phyloP scores from a whole-genome alignment of 2,329 filamentous ascomycete genomes.

The Hortaea werneckii region DNA sequence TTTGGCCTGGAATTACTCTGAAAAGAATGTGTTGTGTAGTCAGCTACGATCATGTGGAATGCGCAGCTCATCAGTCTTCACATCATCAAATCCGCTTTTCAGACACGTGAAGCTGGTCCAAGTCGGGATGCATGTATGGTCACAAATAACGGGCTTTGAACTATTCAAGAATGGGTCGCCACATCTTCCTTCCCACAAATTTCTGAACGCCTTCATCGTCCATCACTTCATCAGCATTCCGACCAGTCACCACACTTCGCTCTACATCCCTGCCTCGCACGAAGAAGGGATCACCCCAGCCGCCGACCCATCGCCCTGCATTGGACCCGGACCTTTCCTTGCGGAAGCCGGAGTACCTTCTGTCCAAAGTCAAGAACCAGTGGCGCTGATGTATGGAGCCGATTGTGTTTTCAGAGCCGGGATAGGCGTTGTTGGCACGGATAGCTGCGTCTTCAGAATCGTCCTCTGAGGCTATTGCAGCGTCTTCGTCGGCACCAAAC shows the following conservation, averaged over 20 bases:
- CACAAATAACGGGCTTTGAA: neutral
- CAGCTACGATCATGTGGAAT: no score
- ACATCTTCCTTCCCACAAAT: slow-evolving; percentile 50
- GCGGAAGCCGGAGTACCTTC: slow-evolving; percentile 47
- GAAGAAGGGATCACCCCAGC: slow-evolving; percentile 47
- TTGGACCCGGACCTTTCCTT: slow-evolving; percentile 23
- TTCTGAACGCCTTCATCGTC: slow-evolving; percentile 49
- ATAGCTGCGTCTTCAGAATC: slow-evolving; percentile 25
- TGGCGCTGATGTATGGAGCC: slow-evolving; percentile 56
- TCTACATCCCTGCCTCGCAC: slow-evolving; percentile 52
- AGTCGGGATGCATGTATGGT: no score
- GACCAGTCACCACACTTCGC: slow-evolving; percentile 56
- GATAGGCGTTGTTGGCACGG: slow-evolving; percentile 53
- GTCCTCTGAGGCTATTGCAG: slow-evolving; percentile 17
- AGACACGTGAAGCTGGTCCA: no score
- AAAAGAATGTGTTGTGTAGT: no score
- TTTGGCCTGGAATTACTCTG: no score
- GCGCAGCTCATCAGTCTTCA: no score
- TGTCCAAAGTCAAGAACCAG: slow-evolving; percentile 58
- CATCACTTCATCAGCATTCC: slow-evolving; percentile 49
- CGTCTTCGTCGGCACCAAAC: slow-evolving; percentile 9
- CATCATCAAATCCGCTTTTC: no score
- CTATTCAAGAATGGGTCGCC: slow-evolving; percentile 36
- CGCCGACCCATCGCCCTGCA: slow-evolving; percentile 21
- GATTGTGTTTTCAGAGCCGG: slow-evolving; percentile 55